These are phyloP conservation scores for Penicillium desertorum DNA, from an alignment of 495 filamentous ascomycete genomes.

Conservation along the genomic window DNA sequence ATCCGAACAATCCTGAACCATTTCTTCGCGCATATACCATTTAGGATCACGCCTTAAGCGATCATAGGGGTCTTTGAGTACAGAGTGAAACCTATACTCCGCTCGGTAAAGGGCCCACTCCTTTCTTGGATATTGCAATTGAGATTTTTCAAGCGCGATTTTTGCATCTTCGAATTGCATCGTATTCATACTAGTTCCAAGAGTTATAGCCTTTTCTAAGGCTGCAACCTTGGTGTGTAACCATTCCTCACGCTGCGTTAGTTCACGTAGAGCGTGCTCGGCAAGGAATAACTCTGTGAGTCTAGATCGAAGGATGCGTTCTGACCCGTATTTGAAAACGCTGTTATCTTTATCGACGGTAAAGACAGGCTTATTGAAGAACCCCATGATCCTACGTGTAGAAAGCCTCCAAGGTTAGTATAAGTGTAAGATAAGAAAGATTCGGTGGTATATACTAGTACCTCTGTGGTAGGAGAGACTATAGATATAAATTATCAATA, in stretches of 20 bases:
- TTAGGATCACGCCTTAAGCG: no score
- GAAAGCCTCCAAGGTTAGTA: background rate
- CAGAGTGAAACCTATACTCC: no score
- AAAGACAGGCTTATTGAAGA: background rate
- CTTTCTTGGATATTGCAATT: background rate
- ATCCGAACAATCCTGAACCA: no score
- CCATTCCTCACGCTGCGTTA: slow-evolving; percentile 6
- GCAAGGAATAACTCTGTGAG: background rate
- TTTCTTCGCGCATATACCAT: no score
- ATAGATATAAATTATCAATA: background rate
- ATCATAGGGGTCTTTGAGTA: no score
- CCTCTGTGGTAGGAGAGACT: background rate
- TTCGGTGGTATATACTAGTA: background rate
- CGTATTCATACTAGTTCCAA: no score
- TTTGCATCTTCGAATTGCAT: background rate
- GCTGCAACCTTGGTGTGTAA: background rate
- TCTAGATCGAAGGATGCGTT: background rate
- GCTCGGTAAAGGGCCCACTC: no score
- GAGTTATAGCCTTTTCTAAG: slow-evolving; percentile 8
- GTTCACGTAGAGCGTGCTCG: slow-evolving; percentile 9
- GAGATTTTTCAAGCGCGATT: background rate
- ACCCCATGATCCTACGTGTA: background rate
- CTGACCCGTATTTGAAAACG: background rate
- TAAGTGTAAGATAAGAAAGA: background rate
- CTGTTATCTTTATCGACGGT: background rate